Evolutionary conservation across 1,139 yeast genomes (phyloP).

Genomic region (Taphrina populina): DNA sequence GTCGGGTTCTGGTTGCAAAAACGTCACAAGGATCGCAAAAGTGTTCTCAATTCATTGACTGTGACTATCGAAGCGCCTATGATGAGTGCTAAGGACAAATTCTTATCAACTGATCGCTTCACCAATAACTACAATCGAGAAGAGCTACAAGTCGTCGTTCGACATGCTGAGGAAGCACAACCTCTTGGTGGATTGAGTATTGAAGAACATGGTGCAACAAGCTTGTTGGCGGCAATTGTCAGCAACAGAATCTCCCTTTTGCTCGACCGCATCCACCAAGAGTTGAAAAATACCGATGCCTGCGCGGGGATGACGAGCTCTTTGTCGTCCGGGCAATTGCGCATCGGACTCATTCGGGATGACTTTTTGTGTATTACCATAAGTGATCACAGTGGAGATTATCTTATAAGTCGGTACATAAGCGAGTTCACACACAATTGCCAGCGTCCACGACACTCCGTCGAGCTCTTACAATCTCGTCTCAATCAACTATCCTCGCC

Average conservation of each 20-base stretch:
- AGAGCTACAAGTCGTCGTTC: constrained; percentile 2
- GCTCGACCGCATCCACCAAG: constrained; percentile 3
- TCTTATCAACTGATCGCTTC: background rate
- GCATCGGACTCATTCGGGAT: background rate
- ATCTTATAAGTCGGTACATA: background rate
- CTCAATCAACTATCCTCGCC: background rate
- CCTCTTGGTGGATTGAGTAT: background rate
- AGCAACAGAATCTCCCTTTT: background rate
- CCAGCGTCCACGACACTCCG: background rate
- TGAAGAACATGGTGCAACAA: constrained; percentile 6
- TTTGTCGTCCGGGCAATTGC: background rate
- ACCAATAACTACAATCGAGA: constrained; percentile 17
- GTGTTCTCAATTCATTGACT: constrained; percentile 22
- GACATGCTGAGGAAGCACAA: constrained; percentile 5
- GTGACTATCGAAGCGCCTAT: constrained; percentile 12
- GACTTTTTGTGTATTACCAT: constrained; percentile 1
- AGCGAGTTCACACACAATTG: background rate
- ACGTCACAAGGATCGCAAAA: constrained; percentile 11
- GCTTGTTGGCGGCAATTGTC: constrained; percentile 2
- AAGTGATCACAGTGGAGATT: constrained; percentile 10
- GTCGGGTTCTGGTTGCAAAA: constrained; percentile 27
- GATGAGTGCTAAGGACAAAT: background rate
- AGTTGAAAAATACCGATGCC: background rate
- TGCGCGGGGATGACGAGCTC: background rate
- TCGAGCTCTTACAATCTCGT: constrained; percentile 1